Base-by-base conservation (phyloP, 139 green algal species). In the Ulvella scutata region DNA sequence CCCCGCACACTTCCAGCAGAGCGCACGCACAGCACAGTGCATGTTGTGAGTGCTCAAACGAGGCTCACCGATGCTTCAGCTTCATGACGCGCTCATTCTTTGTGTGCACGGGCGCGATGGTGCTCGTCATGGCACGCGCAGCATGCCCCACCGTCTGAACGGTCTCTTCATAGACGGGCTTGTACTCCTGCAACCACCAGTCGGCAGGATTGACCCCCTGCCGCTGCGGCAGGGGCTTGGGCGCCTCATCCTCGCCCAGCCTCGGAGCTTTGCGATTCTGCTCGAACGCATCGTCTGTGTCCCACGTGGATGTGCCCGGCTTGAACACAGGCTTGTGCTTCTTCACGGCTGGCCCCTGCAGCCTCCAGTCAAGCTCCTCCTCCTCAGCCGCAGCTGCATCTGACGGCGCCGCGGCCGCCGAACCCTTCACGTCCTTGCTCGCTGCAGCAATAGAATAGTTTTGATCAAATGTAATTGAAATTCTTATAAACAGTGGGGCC, bases 241-340 rank as follows among this genome's bases (percentile, higher is more conserved):
- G 17, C 13, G 40, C 13, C 17, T 59, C 40, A 26, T 17, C 17
- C 13, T 59, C 17, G 40, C 13, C 13, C 40, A 59, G 17, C 17
- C 13, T 59, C 40, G 13, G 40, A 59, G 13, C 40, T 75, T 72
- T 40, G 77, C 61, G 72, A 26, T 43, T 43, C n/a, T 37, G 35
- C 17, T 43, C 40, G 3, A 37, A 74, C 61, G 82, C 77, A 78
- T 92, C 87, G 43, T 93, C 86, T 0, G 91, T 95, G 84, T 96
- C 88, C 92, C 92, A 97, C 4, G 92, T 97, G 0, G 81, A 72
- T 3, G 92, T 80, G 0, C 92, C 92, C 0, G 92, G 91, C 79
- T 91, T 92, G 88, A 97, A 96, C 1, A 40, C 29, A 2, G 83
- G 75, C 37, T 76, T 37, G 7, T 36, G 39, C 9, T 40, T 29